A percentile compares a stretch with the other conserved stretches of the same genome.
These are phyloP conservation scores for Fusarium sp. DNA, from an alignment of 2,329 filamentous ascomycete species.

Conservation along the genomic window DNA sequence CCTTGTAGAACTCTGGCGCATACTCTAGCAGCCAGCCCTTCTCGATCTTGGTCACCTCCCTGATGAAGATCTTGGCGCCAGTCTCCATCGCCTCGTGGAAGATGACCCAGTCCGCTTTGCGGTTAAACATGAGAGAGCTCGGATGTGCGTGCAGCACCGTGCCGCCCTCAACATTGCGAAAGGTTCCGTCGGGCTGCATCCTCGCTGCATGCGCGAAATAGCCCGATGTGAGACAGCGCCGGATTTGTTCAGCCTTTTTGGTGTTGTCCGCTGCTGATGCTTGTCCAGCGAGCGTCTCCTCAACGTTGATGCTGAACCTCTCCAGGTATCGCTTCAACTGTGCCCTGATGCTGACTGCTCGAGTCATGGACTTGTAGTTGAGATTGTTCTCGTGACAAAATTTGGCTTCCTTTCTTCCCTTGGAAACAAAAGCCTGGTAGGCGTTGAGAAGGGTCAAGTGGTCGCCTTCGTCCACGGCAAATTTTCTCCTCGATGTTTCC, in stretches of 20 bases:
- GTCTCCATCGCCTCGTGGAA: conserved; percentile 96
- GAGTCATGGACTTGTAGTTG: conserved; percentile 87
- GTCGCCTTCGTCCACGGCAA: conserved; percentile 94
- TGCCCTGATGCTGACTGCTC: conserved; percentile 87
- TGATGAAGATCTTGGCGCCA: conserved; percentile 88
- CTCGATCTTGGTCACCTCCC: conserved; percentile 93
- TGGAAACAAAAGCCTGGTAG: conserved; percentile 90
- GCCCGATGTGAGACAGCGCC: conserved; percentile 87
- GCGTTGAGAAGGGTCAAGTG: conserved; percentile 94
- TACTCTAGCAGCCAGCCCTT: conserved; percentile 94
- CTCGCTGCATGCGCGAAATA: conserved; percentile 95
- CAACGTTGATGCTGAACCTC: conserved; percentile 81
- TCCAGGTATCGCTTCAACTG: conserved; percentile 92
- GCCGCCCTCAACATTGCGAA: conserved; percentile 86
- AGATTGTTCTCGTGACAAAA: conserved; percentile 92
- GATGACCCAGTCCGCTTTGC: conserved; percentile 96
- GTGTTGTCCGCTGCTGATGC: conserved; percentile 49
- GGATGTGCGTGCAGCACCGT: conserved; percentile 90
- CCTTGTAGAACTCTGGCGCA: conserved; percentile 85
- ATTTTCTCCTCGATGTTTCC: conserved; percentile 83
- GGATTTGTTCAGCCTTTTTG: conserved; percentile 78
- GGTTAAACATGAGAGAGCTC: conserved; percentile 94
- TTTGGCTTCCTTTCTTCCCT: conserved; percentile 84
- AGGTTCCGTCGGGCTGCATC: conserved; percentile 95
- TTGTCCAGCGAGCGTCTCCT: conserved; percentile 70